These are phyloP conservation scores for Wickerhamiella nectarea DNA, from an alignment of 805 yeast species.

Conservation along the genomic window DNA sequence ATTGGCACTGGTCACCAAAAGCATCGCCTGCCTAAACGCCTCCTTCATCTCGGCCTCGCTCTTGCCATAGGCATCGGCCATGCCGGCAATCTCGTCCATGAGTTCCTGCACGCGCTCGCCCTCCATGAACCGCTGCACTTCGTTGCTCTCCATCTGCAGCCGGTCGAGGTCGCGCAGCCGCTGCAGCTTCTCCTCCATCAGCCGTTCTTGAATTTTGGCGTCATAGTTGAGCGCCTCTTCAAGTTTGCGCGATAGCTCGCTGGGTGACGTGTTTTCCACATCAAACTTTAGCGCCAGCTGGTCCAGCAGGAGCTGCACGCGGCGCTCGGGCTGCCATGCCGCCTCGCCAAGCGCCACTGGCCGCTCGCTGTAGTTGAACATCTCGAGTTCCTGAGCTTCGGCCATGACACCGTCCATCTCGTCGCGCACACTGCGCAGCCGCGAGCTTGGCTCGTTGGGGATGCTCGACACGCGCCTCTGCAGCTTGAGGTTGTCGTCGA, in stretches of 20 bases:
- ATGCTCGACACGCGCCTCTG: conserved; percentile 21
- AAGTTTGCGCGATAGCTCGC: background rate
- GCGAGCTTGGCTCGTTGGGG: conserved; percentile 52
- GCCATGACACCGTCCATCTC: conserved; percentile 74
- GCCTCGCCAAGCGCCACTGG: background rate
- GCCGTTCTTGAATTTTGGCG: background rate
- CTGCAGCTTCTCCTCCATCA: conserved; percentile 20
- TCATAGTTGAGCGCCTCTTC: background rate
- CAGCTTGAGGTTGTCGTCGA: conserved; percentile 23
- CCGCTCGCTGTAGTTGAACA: conserved; percentile 22
- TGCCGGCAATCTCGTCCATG: conserved; percentile 14
- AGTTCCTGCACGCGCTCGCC: conserved; percentile 14
- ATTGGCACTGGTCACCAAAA: background rate
- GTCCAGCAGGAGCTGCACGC: conserved; percentile 11
- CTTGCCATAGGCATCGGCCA: conserved; percentile 10
- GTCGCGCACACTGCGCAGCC: conserved; percentile 61
- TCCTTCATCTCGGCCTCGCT: conserved; percentile 6
- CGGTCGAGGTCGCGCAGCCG: conserved; percentile 57
- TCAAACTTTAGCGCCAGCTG: conserved; percentile 1
- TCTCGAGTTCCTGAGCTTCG: conserved; percentile 76
- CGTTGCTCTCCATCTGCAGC: conserved; percentile 53
- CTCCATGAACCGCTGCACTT: conserved; percentile 35
- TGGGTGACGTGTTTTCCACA: background rate
- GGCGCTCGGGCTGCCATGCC: conserved; percentile 1
- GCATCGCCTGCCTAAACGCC: conserved; percentile 3